Conservation (phyloP, 2,329 filamentous ascomycete genomes). For the Acrocalymma vagum region DNA sequence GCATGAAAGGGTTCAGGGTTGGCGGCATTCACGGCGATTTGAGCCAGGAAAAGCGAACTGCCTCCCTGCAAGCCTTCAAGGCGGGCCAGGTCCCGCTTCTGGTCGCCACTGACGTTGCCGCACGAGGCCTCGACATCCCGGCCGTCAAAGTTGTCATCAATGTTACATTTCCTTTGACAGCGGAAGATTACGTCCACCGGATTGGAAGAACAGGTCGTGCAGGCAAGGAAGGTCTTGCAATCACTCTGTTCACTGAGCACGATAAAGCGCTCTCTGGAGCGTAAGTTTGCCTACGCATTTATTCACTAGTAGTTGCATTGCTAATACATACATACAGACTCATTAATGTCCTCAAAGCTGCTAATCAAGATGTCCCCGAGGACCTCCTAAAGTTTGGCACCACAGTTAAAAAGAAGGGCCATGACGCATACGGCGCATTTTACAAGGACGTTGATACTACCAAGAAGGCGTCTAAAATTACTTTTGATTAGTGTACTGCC, state of each 20-base stretch:
- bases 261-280: slow-evolving; percentile 92
- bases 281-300: slow-evolving; percentile 62
- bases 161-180: slow-evolving; percentile 91
- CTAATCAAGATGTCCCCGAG: slow-evolving; percentile 89
- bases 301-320: slow-evolving; percentile 15
- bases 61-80: slow-evolving; percentile 92
- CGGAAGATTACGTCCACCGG: slow-evolving; percentile 96
- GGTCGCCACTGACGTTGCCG: slow-evolving; percentile 95
- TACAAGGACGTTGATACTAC: slow-evolving; percentile 88
- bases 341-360: slow-evolving; percentile 94
- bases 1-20: slow-evolving; percentile 80
- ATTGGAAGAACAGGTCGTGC: slow-evolving; percentile 95
- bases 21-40: slow-evolving; percentile 94
- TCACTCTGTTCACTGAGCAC: slow-evolving; percentile 93
- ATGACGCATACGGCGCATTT: slow-evolving; percentile 94
- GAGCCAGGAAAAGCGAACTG: slow-evolving; percentile 85
- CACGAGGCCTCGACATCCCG: slow-evolving; percentile 92
- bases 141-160: slow-evolving; percentile 96
- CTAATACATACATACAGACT: slow-evolving; percentile 61
- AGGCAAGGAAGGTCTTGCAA: slow-evolving; percentile 85
- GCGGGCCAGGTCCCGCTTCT: slow-evolving; percentile 80
- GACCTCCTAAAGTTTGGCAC: slow-evolving; percentile 94
- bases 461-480: slow-evolving; percentile 90
- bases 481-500: slow-evolving; percentile 68
- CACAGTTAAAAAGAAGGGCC: slow-evolving; percentile 98